phyloP scores from a whole-genome alignment of 2,329 filamentous ascomycete species.

The Paraphaeosphaeria minitans region DNA sequence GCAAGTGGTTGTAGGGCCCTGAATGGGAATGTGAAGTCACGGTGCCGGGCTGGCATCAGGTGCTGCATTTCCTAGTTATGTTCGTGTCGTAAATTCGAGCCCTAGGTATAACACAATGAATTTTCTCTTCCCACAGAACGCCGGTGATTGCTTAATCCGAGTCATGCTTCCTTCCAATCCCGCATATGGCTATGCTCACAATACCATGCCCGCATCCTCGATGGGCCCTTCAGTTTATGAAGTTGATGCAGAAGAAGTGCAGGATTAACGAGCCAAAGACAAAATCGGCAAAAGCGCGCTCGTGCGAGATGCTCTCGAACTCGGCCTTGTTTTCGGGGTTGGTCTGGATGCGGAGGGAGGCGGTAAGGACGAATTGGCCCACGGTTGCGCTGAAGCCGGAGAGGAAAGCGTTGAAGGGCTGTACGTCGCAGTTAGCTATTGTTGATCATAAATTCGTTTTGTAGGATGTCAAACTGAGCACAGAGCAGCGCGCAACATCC shows the following conservation, averaged over 20 bases:
- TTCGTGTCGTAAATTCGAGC: neutral
- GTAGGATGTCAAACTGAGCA: no score
- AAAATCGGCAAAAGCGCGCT: slow-evolving; percentile 94
- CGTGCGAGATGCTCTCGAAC: slow-evolving; percentile 76
- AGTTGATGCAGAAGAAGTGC: slow-evolving; percentile 99
- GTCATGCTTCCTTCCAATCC: neutral
- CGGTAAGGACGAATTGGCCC: slow-evolving; percentile 95
- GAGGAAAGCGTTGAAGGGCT: slow-evolving; percentile 99
- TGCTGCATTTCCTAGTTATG: neutral
- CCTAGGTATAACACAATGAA: slow-evolving; percentile 9
- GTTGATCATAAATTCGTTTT: neutral
- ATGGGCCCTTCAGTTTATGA: slow-evolving; percentile 80
- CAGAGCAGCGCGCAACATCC: neutral
- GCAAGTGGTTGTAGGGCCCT: neutral
- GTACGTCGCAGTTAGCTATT: slow-evolving; percentile 8
- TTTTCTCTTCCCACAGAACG: slow-evolving; percentile 2
- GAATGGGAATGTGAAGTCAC: neutral
- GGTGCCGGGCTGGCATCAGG: neutral
- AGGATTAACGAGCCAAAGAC: slow-evolving; percentile 92
- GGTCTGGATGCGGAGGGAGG: slow-evolving; percentile 89
- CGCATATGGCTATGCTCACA: neutral
- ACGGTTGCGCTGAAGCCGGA: slow-evolving; percentile 93
- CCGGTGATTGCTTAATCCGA: neutral
- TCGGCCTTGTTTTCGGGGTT: slow-evolving; percentile 80
- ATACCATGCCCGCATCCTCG: neutral